Conservation (phyloP, 2,329 filamentous ascomycete species). For the Ophiocordyceps camponoti-floridani region DNA sequence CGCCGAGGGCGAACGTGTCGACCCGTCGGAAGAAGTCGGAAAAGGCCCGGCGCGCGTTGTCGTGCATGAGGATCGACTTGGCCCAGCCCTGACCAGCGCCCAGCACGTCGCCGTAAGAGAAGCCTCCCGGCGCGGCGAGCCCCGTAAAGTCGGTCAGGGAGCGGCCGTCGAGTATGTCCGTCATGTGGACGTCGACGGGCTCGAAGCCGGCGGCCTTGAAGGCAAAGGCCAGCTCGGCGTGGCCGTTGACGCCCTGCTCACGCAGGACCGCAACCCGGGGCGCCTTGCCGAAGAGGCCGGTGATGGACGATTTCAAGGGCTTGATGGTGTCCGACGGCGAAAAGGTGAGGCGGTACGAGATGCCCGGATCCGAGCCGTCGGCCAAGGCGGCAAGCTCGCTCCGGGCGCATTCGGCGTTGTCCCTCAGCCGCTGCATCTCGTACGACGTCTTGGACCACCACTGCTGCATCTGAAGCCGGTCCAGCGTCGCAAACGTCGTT, state of each 20-base stretch:
- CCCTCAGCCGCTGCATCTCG: conserved; percentile 77
- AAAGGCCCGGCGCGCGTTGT: conserved; percentile 60
- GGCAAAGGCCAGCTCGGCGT: conserved; percentile 96
- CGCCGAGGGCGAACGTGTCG: conserved; percentile 83
- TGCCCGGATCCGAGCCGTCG: conserved; percentile 62
- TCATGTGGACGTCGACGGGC: conserved; percentile 92
- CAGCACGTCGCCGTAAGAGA: conserved; percentile 75
- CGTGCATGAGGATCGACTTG: conserved; percentile 77
- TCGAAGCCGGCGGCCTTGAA: conserved; percentile 86
- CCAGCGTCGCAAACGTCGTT: conserved; percentile 48
- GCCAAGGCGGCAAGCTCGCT: conserved; percentile 60
- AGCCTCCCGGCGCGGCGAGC: conserved; percentile 87
- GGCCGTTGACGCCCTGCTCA: conserved; percentile 88
- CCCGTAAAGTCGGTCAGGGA: conserved; percentile 73
- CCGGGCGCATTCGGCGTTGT: conserved; percentile 77
- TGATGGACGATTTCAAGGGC: conserved; percentile 31
- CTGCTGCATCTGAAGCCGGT: conserved; percentile 60
- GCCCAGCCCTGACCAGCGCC: conserved; percentile 97
- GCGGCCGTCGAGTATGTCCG: conserved; percentile 64
- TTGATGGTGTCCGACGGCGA: conserved; percentile 61
- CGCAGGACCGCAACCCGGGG: conserved; percentile 80
- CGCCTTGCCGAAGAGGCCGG: conserved; percentile 33
- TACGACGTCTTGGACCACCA: conserved; percentile 80
- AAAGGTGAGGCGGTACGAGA: conserved; percentile 70
- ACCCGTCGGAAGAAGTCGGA: conserved; percentile 67